These are phyloP conservation scores for Petrea volubilis DNA, from an alignment of 257 asterid genomes.

Conservation along the genomic window DNA sequence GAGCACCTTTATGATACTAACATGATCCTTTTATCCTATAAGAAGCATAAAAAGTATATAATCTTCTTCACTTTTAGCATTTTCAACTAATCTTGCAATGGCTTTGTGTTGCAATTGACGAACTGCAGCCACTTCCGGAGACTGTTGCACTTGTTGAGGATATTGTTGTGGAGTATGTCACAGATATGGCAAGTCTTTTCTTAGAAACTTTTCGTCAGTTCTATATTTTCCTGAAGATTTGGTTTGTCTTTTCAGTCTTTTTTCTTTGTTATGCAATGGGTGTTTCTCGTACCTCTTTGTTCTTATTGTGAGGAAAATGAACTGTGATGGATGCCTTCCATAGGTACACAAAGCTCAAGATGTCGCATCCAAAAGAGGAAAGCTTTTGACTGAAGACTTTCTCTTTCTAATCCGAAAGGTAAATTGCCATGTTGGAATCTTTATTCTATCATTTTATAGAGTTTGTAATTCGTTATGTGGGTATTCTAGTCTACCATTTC, in stretches of 20 bases:
- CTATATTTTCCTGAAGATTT: neutral
- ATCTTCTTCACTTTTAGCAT: neutral
- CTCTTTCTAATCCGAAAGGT: conserved; percentile 85
- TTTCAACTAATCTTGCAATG: conserved; percentile 11
- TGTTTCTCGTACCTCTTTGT: neutral
- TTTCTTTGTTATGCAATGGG: neutral
- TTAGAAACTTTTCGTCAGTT: neutral
- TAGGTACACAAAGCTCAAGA: conserved; percentile 96
- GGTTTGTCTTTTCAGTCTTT: neutral
- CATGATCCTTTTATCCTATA: neutral
- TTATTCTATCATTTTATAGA: neutral
- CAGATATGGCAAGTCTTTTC: conserved; percentile 66
- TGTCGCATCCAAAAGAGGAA: conserved; percentile 77
- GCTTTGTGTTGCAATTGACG: conserved; percentile 16
- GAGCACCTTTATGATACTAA: neutral
- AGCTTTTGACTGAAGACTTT: conserved; percentile 85
- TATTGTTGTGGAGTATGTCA: conserved; percentile 91
- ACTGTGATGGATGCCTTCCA: neutral
- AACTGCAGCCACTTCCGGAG: conserved; percentile 86
- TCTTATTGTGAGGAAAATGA: neutral
- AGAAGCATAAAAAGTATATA: neutral
- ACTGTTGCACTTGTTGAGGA: conserved; percentile 90
- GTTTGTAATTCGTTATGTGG: neutral
- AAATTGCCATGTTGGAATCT: conserved; percentile 9
- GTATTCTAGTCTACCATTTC: neutral